Evolutionary conservation across 2,329 filamentous ascomycete species (phyloP).

Genomic region (Nannizzia gypsea): DNA sequence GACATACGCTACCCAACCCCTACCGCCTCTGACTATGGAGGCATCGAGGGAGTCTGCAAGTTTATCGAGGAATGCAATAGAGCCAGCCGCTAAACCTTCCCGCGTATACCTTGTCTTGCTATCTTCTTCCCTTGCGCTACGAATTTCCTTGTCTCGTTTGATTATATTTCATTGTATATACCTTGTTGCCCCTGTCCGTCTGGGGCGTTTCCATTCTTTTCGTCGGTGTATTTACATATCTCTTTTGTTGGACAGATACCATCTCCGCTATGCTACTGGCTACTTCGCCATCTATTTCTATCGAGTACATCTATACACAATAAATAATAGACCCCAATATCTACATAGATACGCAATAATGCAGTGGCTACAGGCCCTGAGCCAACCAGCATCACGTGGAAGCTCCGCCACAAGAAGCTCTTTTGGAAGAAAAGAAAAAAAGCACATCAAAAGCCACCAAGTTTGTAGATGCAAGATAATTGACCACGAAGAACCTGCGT

Average conservation of each 20-base stretch:
- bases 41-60: constrained; percentile 52
- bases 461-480: not conserved
- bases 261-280: not conserved
- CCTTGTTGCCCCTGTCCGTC: constrained; percentile 1
- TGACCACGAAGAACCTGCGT: not conserved
- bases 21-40: constrained; percentile 45
- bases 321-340: too few species aligned
- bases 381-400: not conserved
- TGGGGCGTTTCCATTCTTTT: constrained; percentile 4
- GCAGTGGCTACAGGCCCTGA: not conserved
- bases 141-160: constrained; percentile 9
- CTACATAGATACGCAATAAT: too few species aligned
- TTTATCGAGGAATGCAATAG: constrained; percentile 55
- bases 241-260: not conserved
- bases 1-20: constrained; percentile 24
- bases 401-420: not conserved
- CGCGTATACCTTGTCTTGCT: not conserved
- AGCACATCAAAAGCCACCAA: not conserved
- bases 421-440: not conserved
- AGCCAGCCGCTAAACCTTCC: constrained; percentile 24
- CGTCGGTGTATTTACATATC: constrained; percentile 4
- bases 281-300: too few species aligned
- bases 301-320: too few species aligned
- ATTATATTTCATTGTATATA: not conserved
- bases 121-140: not conserved